Percentiles rank a stretch among this genome's conserved stretches.
phyloP scores from a whole-genome alignment of 1,284 basidiomycete species.

The Inonotus obliquus region DNA sequence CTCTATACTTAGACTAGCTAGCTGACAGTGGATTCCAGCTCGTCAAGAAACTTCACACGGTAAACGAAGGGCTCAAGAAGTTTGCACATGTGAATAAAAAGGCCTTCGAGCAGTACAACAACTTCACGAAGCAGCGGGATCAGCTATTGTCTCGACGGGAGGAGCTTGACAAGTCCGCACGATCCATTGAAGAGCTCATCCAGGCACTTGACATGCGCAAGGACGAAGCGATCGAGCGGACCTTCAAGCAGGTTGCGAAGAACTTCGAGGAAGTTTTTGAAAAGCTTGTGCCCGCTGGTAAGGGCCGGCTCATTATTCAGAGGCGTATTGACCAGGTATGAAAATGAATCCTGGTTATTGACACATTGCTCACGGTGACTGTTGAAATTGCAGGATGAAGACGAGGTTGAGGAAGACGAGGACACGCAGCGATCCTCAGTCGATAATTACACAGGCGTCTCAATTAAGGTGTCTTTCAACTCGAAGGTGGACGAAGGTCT shows the following conservation, averaged over 20 bases:
- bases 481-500: constrained; percentile 96
- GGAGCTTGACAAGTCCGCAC: constrained; percentile 86
- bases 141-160: constrained; percentile 82
- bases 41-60: constrained; percentile 83
- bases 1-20: background rate
- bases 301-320: constrained; percentile 90
- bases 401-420: constrained; percentile 62
- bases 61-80: constrained; percentile 92
- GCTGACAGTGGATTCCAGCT: constrained; percentile 45
- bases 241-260: constrained; percentile 95
- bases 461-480: constrained; percentile 99
- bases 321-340: constrained; percentile 77
- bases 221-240: constrained; percentile 97
- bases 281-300: constrained; percentile 92
- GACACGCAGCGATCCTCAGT: constrained; percentile 72
- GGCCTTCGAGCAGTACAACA: constrained; percentile 97
- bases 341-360: background rate
- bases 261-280: constrained; percentile 98
- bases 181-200: constrained; percentile 93
- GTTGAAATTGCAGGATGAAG: constrained; percentile 49
- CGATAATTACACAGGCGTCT: constrained; percentile 95
- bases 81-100: constrained; percentile 99
- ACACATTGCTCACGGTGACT: background rate
- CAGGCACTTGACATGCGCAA: constrained; percentile 94
- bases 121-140: constrained; percentile 96